These are phyloP conservation scores for Talaromyces liani DNA, from an alignment of 495 filamentous ascomycete genomes.

Conservation along the genomic window DNA sequence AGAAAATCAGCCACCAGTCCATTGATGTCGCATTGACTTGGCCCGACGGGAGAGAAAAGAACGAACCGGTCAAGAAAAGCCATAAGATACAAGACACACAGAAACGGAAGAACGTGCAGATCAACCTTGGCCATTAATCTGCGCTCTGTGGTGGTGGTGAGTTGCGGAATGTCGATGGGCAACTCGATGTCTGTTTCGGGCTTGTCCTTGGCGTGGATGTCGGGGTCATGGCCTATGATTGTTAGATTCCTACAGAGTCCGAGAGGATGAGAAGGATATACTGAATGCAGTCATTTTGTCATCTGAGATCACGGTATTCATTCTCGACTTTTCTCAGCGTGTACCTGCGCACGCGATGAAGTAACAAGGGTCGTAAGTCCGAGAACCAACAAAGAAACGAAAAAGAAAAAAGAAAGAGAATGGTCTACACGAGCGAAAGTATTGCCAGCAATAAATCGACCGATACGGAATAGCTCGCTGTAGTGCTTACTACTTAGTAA, in stretches of 20 bases:
- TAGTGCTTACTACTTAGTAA: no score
- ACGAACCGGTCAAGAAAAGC: conserved; percentile 78
- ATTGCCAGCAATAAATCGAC: background rate
- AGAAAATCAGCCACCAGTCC: conserved; percentile 2
- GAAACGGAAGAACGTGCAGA: conserved; percentile 67
- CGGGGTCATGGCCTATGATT: background rate
- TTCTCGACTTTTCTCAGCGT: background rate
- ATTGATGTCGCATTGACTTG: background rate
- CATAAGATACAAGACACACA: conserved; percentile 76
- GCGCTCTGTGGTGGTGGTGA: conserved; percentile 56
- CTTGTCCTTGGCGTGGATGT: background rate
- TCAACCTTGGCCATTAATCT: conserved; percentile 73
- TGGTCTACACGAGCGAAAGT: no score
- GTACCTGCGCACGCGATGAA: background rate
- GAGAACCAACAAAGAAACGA: background rate
- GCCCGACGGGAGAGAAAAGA: background rate
- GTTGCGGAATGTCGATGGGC: conserved; percentile 21
- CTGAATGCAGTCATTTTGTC: conserved; percentile 1
- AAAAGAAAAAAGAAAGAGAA: no score
- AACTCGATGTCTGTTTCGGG: background rate
- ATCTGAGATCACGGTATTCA: background rate
- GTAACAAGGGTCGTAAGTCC: background rate
- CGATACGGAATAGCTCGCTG: background rate
- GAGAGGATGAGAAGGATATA: background rate
- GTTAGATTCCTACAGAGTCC: background rate